Conservation (phyloP, 257 asterid species). For the Jaltomata sinuosa region DNA sequence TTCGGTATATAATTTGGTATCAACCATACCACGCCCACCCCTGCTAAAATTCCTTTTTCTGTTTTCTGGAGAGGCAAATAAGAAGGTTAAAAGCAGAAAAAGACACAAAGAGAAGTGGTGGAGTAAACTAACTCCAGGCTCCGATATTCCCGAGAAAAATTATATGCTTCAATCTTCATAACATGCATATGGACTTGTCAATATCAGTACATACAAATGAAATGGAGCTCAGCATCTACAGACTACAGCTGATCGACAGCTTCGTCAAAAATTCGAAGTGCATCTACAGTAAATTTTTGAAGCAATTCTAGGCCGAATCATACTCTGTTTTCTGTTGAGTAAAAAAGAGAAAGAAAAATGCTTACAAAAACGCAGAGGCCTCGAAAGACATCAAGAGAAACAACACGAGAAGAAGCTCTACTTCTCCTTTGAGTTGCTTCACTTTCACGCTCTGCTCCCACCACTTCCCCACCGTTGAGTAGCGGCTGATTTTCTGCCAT, state of each 20-base stretch:
- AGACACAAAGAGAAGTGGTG: background rate
- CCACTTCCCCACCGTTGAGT: slow-evolving; percentile 20
- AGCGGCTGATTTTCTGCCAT: slow-evolving; percentile 53
- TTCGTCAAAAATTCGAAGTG: background rate
- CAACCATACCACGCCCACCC: too few relatives aligned
- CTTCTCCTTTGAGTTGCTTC: slow-evolving; percentile 5
- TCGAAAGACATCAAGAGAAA: slow-evolving; percentile 54
- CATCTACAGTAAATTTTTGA: background rate
- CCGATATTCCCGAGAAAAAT: background rate
- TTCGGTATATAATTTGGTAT: too few relatives aligned
- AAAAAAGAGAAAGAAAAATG: background rate
- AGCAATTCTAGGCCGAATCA: background rate
- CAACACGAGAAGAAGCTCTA: slow-evolving; percentile 21
- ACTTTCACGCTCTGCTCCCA: background rate
- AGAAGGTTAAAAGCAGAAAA: background rate
- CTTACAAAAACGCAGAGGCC: slow-evolving; percentile 50
- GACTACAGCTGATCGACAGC: background rate
- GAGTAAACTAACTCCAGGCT: background rate
- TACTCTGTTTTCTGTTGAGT: background rate
- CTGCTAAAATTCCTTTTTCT: too few relatives aligned
- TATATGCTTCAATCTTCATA: background rate
- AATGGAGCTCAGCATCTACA: background rate
- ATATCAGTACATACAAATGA: background rate
- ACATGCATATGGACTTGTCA: background rate
- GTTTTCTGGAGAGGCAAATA: background rate